These are phyloP conservation scores for Thermomucor indicae-seudaticae DNA, from an alignment of 371 early-diverging fungal genomes.

Conservation along the genomic window DNA sequence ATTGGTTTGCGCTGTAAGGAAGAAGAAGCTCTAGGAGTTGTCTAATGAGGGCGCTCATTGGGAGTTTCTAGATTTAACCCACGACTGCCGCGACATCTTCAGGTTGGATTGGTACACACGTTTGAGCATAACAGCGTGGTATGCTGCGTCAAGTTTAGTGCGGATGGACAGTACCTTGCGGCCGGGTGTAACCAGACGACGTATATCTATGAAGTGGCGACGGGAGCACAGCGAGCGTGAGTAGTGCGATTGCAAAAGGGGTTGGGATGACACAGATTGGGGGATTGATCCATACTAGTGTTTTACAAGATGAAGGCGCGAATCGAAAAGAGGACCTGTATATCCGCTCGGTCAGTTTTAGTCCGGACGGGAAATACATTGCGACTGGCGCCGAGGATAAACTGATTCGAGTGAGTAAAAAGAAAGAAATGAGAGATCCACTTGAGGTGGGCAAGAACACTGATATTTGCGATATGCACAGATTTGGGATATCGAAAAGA, in stretches of 20 bases:
- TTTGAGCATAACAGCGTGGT: constrained; percentile 87
- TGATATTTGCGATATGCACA: neutral
- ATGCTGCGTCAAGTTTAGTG: constrained; percentile 92
- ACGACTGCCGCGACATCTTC: constrained; percentile 58
- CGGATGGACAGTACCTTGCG: constrained; percentile 85
- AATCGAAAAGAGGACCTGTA: constrained; percentile 71
- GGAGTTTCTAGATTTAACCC: constrained; percentile 56
- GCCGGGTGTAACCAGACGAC: constrained; percentile 91
- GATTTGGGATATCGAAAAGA: constrained; percentile 79
- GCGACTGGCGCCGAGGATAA: constrained; percentile 98
- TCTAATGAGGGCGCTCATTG: neutral
- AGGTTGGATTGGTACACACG: constrained; percentile 79
- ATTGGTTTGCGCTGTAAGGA: constrained; percentile 88
- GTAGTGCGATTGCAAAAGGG: constrained; percentile 4
- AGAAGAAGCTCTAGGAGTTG: neutral
- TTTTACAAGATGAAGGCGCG: constrained; percentile 72
- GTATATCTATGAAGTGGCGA: constrained; percentile 80
- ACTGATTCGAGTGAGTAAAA: constrained; percentile 71
- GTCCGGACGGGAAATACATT: constrained; percentile 85
- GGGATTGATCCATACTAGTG: constrained; percentile 31
- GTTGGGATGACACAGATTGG: neutral
- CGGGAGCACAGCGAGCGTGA: constrained; percentile 71
- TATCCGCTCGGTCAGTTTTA: constrained; percentile 94
- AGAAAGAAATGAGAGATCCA: neutral
- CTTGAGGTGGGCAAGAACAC: too few relatives aligned